A percentile compares a stretch with the other conserved stretches of the same genome.
Conservation (phyloP, 805 yeast genomes). For the Sugiyamaella valdiviana region DNA sequence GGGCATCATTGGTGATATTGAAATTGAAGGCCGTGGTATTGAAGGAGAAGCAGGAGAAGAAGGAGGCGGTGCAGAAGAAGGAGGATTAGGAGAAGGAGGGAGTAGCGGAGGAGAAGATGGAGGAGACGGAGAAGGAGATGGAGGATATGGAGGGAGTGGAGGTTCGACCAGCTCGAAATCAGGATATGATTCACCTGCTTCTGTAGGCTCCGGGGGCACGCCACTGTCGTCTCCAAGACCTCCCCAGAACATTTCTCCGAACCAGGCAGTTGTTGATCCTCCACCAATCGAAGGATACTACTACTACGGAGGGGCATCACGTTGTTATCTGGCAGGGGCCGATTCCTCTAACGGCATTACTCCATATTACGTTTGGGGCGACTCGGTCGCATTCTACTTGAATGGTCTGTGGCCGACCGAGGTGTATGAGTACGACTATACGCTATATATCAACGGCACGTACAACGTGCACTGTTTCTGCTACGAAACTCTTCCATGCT, state of each 20-base stretch:
- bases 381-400: not conserved
- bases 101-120: constrained; percentile 1
- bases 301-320: constrained; percentile 13
- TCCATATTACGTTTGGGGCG: constrained; percentile 8
- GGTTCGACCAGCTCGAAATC: no score
- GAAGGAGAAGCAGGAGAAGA: no score
- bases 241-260: not conserved
- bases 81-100: not conserved
- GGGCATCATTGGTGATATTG: no score
- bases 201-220: constrained; percentile 2
- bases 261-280: not conserved
- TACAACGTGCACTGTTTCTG: constrained; percentile 20
- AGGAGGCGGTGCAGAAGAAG: no score
- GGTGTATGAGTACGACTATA: constrained; percentile 18
- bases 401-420: constrained; percentile 10
- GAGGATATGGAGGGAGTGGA: no score
- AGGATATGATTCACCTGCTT: constrained; percentile 3
- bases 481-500: constrained; percentile 16
- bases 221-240: no score
- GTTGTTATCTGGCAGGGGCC: constrained; percentile 14
- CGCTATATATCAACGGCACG: constrained; percentile 18
- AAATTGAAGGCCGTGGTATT: no score
- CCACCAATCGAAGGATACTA: constrained; percentile 9
- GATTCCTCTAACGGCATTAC: no score
- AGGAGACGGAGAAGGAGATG: constrained; percentile 1